A percentile compares a stretch with the other conserved stretches of the same genome.
Evolutionary conservation across 1,284 basidiomycete species (phyloP).

Genomic region (Austroboletus olivaceoglutinosus): DNA sequence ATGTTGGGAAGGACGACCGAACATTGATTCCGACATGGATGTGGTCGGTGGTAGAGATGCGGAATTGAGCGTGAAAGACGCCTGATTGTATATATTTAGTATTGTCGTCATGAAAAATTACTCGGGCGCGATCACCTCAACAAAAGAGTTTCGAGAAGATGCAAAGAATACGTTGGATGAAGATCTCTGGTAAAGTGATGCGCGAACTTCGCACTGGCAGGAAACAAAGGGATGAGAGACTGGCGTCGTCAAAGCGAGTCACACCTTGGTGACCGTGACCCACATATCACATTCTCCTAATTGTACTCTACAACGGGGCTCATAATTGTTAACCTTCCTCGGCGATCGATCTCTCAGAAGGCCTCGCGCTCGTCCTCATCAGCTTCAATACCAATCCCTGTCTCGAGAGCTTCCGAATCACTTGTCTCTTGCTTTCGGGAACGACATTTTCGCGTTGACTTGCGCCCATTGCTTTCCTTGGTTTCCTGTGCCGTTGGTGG

Average conservation of each 20-base stretch:
- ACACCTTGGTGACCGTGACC: not conserved
- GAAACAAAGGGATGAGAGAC: not conserved
- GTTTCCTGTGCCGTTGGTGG: constrained; percentile 50
- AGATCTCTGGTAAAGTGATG: not conserved
- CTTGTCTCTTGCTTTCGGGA: constrained; percentile 13
- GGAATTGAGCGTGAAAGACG: constrained; percentile 8
- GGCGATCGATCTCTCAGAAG: too few relatives aligned
- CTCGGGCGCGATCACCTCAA: constrained; percentile 18
- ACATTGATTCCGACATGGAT: constrained; percentile 29
- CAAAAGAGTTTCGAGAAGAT: not conserved
- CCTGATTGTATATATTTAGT: constrained; percentile 19
- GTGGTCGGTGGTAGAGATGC: constrained; percentile 15
- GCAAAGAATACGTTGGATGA: not conserved
- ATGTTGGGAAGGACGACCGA: constrained; percentile 25
- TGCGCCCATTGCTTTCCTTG: constrained; percentile 52
- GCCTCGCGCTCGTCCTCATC: not conserved
- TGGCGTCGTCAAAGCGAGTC: too few relatives aligned
- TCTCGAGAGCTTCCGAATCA: constrained; percentile 4
- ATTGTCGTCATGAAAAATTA: not conserved
- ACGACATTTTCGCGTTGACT: constrained; percentile 40
- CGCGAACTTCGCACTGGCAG: too few relatives aligned
- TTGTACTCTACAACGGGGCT: too few relatives aligned
- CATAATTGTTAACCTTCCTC: too few relatives aligned
- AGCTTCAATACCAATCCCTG: constrained; percentile 3
- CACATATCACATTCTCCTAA: not conserved